A percentile compares a stretch with the other conserved stretches of the same genome.
These are phyloP conservation scores for Metarhizium anisopliae DNA, from an alignment of 2,329 filamentous ascomycete genomes.

Conservation along the genomic window DNA sequence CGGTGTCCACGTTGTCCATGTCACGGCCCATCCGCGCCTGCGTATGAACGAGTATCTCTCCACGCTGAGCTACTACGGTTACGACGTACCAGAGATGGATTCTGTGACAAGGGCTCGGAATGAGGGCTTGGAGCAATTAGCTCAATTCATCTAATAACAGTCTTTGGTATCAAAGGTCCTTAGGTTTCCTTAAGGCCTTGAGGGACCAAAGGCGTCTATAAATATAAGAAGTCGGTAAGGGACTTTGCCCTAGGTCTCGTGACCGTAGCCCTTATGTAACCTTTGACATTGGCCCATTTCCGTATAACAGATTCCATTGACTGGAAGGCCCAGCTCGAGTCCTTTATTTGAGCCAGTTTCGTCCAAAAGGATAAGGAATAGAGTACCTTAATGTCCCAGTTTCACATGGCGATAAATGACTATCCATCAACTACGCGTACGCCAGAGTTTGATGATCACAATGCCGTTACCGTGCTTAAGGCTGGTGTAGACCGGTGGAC, in stretches of 20 bases:
- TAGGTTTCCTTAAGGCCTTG: too few relatives aligned
- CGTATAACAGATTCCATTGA: too few relatives aligned
- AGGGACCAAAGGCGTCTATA: too few relatives aligned
- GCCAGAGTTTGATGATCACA: constrained; percentile 51
- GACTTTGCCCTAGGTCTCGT: too few relatives aligned
- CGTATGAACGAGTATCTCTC: constrained; percentile 51
- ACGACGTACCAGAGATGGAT: constrained; percentile 66
- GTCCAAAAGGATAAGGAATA: constrained; percentile 19
- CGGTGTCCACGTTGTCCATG: constrained; percentile 56
- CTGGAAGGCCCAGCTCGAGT: constrained; percentile 21
- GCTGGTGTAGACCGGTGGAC: constrained; percentile 51
- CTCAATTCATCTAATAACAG: too few relatives aligned
- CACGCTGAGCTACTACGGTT: constrained; percentile 62
- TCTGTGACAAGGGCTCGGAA: too few relatives aligned
- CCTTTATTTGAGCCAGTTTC: constrained; percentile 16
- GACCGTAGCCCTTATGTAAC: too few relatives aligned
- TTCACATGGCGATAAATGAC: constrained; percentile 56
- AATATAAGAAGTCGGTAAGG: too few relatives aligned
- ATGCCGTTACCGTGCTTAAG: constrained; percentile 56
- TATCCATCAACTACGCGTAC: constrained; percentile 59
- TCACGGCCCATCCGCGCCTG: constrained; percentile 65
- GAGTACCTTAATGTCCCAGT: constrained; percentile 47
- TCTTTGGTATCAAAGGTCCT: too few relatives aligned
- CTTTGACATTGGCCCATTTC: too few relatives aligned
- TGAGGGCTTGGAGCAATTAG: too few relatives aligned